phyloP scores from a whole-genome alignment of 371 early-diverging fungal species.

The Funneliformis caledonium region DNA sequence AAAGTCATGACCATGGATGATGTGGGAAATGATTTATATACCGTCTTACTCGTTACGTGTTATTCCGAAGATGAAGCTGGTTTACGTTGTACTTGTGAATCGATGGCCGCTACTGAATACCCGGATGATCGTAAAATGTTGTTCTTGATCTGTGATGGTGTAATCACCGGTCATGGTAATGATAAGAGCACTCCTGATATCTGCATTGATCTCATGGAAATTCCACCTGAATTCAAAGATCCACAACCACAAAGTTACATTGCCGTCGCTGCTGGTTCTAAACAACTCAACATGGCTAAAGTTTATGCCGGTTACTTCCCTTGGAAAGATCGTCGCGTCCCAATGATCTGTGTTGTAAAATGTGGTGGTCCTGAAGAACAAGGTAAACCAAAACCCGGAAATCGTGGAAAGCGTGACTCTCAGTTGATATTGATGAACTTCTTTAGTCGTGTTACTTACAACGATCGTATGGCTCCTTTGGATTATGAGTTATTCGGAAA shows the following conservation, averaged over 20 bases:
- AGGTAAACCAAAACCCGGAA: slow-evolving; percentile 62
- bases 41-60: slow-evolving; percentile 80
- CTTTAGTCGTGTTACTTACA: slow-evolving; percentile 71
- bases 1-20: slow-evolving; percentile 44
- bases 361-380: slow-evolving; percentile 59
- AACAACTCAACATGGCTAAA: slow-evolving; percentile 86
- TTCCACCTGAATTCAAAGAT: slow-evolving; percentile 47
- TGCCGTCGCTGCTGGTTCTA: slow-evolving; percentile 82
- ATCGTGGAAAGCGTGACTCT: slow-evolving; percentile 90
- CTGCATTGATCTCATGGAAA: slow-evolving; percentile 63
- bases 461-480: slow-evolving; percentile 78
- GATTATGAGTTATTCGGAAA: slow-evolving; percentile 79
- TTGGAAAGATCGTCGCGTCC: slow-evolving; percentile 46
- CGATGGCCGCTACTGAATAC: slow-evolving; percentile 86
- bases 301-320: slow-evolving; percentile 92
- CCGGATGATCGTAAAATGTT: slow-evolving; percentile 89
- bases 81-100: slow-evolving; percentile 88
- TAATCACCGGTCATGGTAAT: slow-evolving; percentile 83
- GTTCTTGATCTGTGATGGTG: slow-evolving; percentile 88
- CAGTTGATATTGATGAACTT: slow-evolving; percentile 85
- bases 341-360: slow-evolving; percentile 64
- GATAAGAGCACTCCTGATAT: slow-evolving; percentile 78
- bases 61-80: slow-evolving; percentile 92
- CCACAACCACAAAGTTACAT: slow-evolving; percentile 76
- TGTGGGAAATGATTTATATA: slow-evolving; percentile 65